Evolutionary conservation across 1,284 basidiomycete species (phyloP).

Genomic region (Marasmius sp.): DNA sequence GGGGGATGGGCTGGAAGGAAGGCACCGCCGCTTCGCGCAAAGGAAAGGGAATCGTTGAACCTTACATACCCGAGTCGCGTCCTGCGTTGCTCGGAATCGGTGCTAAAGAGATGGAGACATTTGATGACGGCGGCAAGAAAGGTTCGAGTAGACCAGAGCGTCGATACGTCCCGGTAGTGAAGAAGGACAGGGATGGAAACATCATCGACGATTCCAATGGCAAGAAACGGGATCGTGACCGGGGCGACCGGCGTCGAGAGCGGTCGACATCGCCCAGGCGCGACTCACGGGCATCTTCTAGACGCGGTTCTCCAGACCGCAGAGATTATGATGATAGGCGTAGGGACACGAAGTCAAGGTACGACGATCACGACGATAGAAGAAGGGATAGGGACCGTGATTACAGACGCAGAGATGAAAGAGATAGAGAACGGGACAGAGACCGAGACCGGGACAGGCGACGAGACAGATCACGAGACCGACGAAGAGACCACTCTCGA

Average conservation of each 20-base stretch:
- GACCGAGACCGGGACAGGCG: not conserved
- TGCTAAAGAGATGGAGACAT: slow-evolving; percentile 77
- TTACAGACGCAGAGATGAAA: slow-evolving; percentile 21
- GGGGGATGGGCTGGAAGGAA: slow-evolving; percentile 97
- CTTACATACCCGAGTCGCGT: slow-evolving; percentile 79
- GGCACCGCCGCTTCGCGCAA: slow-evolving; percentile 70
- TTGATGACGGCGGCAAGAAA: slow-evolving; percentile 63
- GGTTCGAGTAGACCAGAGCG: slow-evolving; percentile 54
- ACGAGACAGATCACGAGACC: not conserved
- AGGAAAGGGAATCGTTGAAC: slow-evolving; percentile 61
- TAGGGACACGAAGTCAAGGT: slow-evolving; percentile 17
- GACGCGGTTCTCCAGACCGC: slow-evolving; percentile 35
- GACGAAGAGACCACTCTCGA: not conserved
- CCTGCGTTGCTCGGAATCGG: slow-evolving; percentile 89
- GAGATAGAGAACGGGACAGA: slow-evolving; percentile 16
- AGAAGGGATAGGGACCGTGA: slow-evolving; percentile 10
- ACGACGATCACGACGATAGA: slow-evolving; percentile 26
- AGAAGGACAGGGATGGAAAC: slow-evolving; percentile 47
- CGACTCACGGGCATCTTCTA: slow-evolving; percentile 20
- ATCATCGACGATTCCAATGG: slow-evolving; percentile 7
- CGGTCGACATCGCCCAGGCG: slow-evolving; percentile 21
- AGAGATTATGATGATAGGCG: slow-evolving; percentile 23
- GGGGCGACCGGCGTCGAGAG: slow-evolving; percentile 25
- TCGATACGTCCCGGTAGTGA: slow-evolving; percentile 77
- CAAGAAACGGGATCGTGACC: slow-evolving; percentile 18